A percentile compares a stretch with the other conserved stretches of the same genome.
Conservation (phyloP, 1,284 basidiomycete species). For the Fistulina hepatica region DNA sequence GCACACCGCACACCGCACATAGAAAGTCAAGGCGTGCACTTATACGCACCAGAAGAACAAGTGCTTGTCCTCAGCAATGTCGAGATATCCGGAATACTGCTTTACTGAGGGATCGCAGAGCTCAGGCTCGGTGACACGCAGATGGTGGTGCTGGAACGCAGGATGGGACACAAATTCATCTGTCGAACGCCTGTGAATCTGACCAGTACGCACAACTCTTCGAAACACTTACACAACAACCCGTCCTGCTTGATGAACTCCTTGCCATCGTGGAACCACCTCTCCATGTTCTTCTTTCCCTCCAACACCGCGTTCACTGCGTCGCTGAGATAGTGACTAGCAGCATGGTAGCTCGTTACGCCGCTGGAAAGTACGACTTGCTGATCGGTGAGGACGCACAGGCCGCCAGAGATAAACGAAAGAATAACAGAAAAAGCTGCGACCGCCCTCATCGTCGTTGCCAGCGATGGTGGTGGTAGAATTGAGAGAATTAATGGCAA, state of each 20-base stretch:
- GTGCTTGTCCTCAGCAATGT: slow-evolving; percentile 77
- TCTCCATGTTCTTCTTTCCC: slow-evolving; percentile 38
- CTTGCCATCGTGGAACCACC: slow-evolving; percentile 46
- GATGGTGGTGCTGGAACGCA: slow-evolving; percentile 56
- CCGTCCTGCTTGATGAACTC: slow-evolving; percentile 58
- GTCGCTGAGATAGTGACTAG: slow-evolving; percentile 28
- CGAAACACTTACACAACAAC: slow-evolving; percentile 39
- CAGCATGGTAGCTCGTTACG: slow-evolving; percentile 8
- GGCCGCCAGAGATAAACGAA: slow-evolving; percentile 15
- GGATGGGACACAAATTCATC: slow-evolving; percentile 70
- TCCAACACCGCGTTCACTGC: slow-evolving; percentile 32
- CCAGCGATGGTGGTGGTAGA: too few relatives aligned
- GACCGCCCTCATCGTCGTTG: too few relatives aligned
- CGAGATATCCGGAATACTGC: slow-evolving; percentile 85
- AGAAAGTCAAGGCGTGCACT: too few relatives aligned
- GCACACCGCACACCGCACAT: too few relatives aligned
- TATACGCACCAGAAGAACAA: slow-evolving; percentile 72
- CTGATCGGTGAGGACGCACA: slow-evolving; percentile 7
- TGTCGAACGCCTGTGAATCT: slow-evolving; percentile 20
- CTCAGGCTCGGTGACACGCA: slow-evolving; percentile 63
- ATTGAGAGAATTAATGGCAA: too few relatives aligned
- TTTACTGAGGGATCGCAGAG: slow-evolving; percentile 78
- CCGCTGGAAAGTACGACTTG: slow-evolving; percentile 10
- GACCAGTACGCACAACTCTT: slow-evolving; percentile 6
- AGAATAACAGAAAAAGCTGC: slow-evolving; percentile 15